Percentiles rank a stretch among this genome's conserved stretches.
Conservation (phyloP, 176 grass and related monocot species). For the Ananas comosus region DNA sequence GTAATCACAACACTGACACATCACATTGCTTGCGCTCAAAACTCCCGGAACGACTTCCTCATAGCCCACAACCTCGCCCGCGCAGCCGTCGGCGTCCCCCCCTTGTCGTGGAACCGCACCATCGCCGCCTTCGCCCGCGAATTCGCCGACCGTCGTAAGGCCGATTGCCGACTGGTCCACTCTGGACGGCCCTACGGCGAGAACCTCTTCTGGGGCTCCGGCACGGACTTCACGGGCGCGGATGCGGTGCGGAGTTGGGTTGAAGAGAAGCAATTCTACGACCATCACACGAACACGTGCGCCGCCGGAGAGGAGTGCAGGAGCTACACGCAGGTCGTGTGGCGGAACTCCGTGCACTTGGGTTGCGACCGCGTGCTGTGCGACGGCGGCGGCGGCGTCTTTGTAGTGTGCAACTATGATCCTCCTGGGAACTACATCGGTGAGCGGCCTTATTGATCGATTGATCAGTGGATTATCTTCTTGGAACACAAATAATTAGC, state of each 20-base stretch:
- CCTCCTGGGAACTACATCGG: conserved; percentile 19
- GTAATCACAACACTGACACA: too few relatives aligned
- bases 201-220: not conserved
- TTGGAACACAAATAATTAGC: too few relatives aligned
- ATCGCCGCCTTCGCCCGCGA: not conserved
- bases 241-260: not conserved
- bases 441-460: conserved; percentile 9
- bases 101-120: not conserved
- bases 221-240: not conserved
- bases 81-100: not conserved
- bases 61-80: not conserved
- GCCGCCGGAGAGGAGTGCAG: not conserved
- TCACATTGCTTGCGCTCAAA: not conserved
- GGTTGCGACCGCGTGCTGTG: conserved; percentile 16
- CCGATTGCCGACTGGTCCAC: not conserved
- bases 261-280: not conserved
- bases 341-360: conserved; percentile 13
- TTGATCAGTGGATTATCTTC: too few relatives aligned
- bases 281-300: not conserved
- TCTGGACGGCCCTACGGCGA: not conserved
- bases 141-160: not conserved
- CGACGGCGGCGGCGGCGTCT: conserved; percentile 11
- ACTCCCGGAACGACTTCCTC: not conserved
- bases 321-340: not conserved
- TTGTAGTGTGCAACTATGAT: conserved; percentile 29